Conservation (phyloP, 2,329 filamentous ascomycete genomes). For the Epichloe gansuensis region DNA sequence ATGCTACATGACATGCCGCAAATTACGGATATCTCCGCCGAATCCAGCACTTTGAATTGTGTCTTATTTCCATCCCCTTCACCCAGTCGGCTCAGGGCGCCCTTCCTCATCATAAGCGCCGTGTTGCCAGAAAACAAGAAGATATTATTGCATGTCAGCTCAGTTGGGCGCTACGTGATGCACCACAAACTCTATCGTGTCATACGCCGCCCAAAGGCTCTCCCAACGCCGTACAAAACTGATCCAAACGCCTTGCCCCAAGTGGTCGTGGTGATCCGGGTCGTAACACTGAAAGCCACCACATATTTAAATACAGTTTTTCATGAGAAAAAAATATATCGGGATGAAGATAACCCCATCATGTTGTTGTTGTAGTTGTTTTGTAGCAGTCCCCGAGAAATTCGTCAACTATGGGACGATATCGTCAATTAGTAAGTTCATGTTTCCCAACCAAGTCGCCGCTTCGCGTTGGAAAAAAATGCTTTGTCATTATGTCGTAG, state of each 20-base stretch:
- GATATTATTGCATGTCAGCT: neutral
- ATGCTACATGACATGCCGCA: neutral
- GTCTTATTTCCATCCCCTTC: neutral
- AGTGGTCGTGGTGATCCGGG: neutral
- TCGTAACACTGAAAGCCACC: neutral
- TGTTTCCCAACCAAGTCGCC: neutral
- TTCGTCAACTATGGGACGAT: neutral
- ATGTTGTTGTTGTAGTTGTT: neutral
- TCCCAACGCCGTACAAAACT: constrained; percentile 4
- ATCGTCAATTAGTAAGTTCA: neutral
- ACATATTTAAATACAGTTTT: neutral
- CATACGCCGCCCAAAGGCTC: neutral
- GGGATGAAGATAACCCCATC: neutral
- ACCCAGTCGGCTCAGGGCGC: neutral
- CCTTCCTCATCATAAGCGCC: neutral
- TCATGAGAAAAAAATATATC: neutral
- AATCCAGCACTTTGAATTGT: neutral
- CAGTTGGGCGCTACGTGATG: neutral
- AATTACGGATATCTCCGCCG: neutral
- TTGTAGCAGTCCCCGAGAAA: neutral
- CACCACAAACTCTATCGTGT: neutral
- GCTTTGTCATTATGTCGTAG: neutral
- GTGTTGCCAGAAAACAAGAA: neutral
- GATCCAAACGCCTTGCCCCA: constrained; percentile 7
- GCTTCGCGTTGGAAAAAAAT: neutral